Percentiles rank a stretch among this genome's conserved stretches.
Evolutionary conservation across 345 rosid species (phyloP).

Genomic region (Aegle marmelos): DNA sequence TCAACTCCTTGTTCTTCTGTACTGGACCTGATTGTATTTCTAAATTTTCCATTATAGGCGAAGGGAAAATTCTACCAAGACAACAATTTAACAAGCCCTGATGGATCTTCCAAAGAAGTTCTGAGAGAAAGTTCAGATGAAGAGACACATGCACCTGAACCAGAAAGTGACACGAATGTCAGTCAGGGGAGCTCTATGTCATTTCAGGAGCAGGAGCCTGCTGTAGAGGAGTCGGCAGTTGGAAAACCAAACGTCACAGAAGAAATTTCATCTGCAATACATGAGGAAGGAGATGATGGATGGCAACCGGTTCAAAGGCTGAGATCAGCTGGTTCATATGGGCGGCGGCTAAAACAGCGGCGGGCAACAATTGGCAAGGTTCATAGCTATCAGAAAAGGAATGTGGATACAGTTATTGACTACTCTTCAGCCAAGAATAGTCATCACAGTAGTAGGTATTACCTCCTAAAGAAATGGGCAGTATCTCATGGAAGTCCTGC

Average conservation of each 20-base stretch:
- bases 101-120: constrained; percentile 42
- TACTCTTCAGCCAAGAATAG: constrained; percentile 46
- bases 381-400: constrained; percentile 69
- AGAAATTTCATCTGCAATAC: constrained; percentile 43
- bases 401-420: constrained; percentile 49
- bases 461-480: constrained; percentile 66
- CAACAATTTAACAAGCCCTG: constrained; percentile 33
- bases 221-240: constrained; percentile 40
- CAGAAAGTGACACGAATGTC: constrained; percentile 26
- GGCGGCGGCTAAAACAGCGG: constrained; percentile 79
- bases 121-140: constrained; percentile 52
- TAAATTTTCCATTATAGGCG: constrained; percentile 41
- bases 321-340: constrained; percentile 69
- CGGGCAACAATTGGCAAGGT: constrained; percentile 75
- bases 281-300: constrained; percentile 78
- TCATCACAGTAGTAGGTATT: constrained; percentile 58
- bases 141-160: constrained; percentile 40
- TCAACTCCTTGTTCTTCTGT: not conserved
- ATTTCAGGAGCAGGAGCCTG: constrained; percentile 42
- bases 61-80: constrained; percentile 52
- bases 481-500: constrained; percentile 58
- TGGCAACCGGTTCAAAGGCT: constrained; percentile 98
- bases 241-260: constrained; percentile 29
- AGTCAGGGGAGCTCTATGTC: constrained; percentile 40
- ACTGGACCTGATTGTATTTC: not conserved